phyloP scores from a whole-genome alignment of 257 asterid genomes.

The Linderniella brevidens region DNA sequence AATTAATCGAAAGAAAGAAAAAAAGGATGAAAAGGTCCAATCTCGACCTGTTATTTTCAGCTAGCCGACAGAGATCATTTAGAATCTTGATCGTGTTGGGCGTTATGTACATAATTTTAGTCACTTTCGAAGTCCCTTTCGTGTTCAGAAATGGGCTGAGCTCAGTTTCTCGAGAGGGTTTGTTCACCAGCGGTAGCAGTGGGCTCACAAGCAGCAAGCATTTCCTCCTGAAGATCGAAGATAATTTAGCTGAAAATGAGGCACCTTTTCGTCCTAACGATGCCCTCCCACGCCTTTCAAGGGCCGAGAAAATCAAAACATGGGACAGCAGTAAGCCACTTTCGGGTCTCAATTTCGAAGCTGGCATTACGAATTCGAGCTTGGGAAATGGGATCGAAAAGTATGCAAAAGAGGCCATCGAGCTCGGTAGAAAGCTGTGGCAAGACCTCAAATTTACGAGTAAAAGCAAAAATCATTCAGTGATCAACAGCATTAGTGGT shows the following conservation, averaged over 20 bases:
- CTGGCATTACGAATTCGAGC: conserved; percentile 29
- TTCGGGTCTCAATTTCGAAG: conserved; percentile 39
- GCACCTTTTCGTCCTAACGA: conserved; percentile 58
- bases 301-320: conserved; percentile 22
- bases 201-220: conserved; percentile 32
- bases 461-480: conserved; percentile 6
- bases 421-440: conserved; percentile 59
- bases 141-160: conserved; percentile 41
- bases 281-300: conserved; percentile 18
- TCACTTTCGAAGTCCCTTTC: conserved; percentile 65
- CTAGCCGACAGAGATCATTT: conserved; percentile 46
- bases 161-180: conserved; percentile 27
- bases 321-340: conserved; percentile 11
- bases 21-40: conserved; percentile 48
- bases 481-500: conserved; percentile 1
- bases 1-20: neutral
- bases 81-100: conserved; percentile 44
- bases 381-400: conserved; percentile 30
- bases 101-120: conserved; percentile 35
- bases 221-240: conserved; percentile 56
- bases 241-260: conserved; percentile 34
- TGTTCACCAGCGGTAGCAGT: conserved; percentile 16
- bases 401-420: conserved; percentile 56
- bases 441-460: conserved; percentile 33
- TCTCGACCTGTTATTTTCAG: conserved; percentile 35